These are phyloP conservation scores for Incumbomyces lentus DNA, from an alignment of 2,329 filamentous ascomycete genomes.

Conservation along the genomic window DNA sequence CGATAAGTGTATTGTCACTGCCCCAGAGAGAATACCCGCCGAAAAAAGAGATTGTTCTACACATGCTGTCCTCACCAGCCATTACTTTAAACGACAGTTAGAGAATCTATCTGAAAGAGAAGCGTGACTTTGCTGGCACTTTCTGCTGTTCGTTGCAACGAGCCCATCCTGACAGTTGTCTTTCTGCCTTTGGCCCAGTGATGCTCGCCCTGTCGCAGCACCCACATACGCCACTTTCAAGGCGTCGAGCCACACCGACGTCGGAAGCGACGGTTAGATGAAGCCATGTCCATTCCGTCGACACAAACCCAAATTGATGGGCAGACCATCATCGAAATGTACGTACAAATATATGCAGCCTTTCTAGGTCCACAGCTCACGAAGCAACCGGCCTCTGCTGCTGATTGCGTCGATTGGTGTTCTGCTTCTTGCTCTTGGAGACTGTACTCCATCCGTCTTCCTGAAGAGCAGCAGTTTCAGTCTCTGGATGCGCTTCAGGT, in stretches of 20 bases:
- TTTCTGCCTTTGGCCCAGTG: too few relatives aligned
- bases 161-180: too few relatives aligned
- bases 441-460: constrained; percentile 42
- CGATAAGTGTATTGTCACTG: too few relatives aligned
- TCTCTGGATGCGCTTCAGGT: constrained; percentile 16
- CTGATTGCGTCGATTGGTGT: constrained; percentile 34
- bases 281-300: background rate
- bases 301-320: background rate
- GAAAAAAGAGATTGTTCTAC: background rate
- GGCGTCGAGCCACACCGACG: too few relatives aligned
- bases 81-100: background rate
- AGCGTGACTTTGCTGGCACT: background rate
- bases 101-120: background rate
- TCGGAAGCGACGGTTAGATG: background rate
- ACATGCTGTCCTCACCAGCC: background rate
- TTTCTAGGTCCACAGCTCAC: constrained; percentile 34
- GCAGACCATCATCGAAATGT: constrained; percentile 38
- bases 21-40: too few relatives aligned
- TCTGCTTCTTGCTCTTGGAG: constrained; percentile 28
- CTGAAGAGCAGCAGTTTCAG: constrained; percentile 27
- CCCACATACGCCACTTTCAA: background rate
- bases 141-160: too few relatives aligned
- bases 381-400: constrained; percentile 30
- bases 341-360: constrained; percentile 47
- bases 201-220: too few relatives aligned